A percentile compares a stretch with the other conserved stretches of the same genome.
Conservation (phyloP, 257 asterid species). For the Anisodus tanguticus region DNA sequence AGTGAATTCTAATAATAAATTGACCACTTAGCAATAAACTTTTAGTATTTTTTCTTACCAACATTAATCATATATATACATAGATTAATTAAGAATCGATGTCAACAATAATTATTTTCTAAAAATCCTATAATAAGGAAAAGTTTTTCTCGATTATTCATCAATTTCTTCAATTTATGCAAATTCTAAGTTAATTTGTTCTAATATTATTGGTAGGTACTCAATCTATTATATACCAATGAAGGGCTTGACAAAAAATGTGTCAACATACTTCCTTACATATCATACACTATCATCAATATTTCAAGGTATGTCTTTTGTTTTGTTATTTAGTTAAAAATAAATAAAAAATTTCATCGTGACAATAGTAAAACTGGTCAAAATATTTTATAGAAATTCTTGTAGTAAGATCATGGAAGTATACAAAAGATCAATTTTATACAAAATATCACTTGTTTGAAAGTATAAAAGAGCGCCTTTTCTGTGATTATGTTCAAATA, state of each 20-base stretch:
- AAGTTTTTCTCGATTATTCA: too few relatives aligned
- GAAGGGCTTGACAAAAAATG: slow-evolving; percentile 28
- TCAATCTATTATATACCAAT: slow-evolving; percentile 78
- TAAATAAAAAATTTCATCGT: too few relatives aligned
- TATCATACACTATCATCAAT: background rate
- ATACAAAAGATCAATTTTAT: background rate
- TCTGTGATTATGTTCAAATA: background rate
- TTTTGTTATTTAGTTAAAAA: background rate
- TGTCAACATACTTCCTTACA: background rate
- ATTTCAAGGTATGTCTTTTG: background rate
- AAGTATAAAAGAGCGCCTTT: background rate
- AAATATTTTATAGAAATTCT: background rate
- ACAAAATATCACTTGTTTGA: background rate
- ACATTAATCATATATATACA: too few relatives aligned
- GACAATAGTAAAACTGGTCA: background rate
- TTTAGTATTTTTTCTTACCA: background rate
- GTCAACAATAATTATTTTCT: too few relatives aligned
- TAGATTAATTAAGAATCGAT: too few relatives aligned
- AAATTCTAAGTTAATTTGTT: background rate
- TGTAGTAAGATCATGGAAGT: background rate
- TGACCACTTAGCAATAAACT: background rate
- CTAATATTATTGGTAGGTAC: slow-evolving; percentile 43
- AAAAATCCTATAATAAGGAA: too few relatives aligned
- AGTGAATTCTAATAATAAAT: background rate
- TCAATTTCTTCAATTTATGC: background rate